These are phyloP conservation scores for Cordyceps fumosorosea DNA, from an alignment of 2,329 filamentous ascomycete genomes.

Conservation along the genomic window DNA sequence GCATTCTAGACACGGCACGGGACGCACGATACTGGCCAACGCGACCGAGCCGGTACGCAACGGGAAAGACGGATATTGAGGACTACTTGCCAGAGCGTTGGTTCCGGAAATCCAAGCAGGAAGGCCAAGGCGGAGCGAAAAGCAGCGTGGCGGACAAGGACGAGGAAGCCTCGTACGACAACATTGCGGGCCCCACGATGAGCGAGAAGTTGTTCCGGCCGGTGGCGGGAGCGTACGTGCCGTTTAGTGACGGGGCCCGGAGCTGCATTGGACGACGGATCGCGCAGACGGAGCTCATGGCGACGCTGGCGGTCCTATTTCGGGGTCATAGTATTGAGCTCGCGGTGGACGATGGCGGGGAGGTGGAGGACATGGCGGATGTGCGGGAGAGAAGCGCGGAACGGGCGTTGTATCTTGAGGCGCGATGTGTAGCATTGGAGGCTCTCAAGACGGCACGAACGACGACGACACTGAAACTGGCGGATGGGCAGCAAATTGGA, in stretches of 20 bases:
- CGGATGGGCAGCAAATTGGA: constrained; percentile 52
- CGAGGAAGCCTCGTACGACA: constrained; percentile 47
- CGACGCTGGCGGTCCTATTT: constrained; percentile 48
- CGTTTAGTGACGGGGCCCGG: constrained; percentile 52
- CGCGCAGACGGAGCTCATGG: constrained; percentile 53
- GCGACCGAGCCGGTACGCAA: constrained; percentile 37
- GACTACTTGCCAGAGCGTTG: constrained; percentile 69
- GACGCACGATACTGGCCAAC: constrained; percentile 70
- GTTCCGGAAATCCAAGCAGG: constrained; percentile 41
- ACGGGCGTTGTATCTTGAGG: constrained; percentile 52
- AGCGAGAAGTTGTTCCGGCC: constrained; percentile 55
- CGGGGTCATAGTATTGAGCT: constrained; percentile 62
- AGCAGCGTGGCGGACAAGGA: background rate
- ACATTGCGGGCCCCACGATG: constrained; percentile 54
- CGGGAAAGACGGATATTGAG: constrained; percentile 49
- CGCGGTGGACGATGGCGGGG: constrained; percentile 55
- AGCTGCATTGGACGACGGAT: constrained; percentile 53
- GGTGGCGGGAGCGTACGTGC: constrained; percentile 48
- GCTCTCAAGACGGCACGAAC: constrained; percentile 50
- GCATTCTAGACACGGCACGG: constrained; percentile 50
- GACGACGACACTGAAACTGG: constrained; percentile 68
- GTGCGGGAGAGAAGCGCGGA: constrained; percentile 27
- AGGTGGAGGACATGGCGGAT: constrained; percentile 12
- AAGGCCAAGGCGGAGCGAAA: constrained; percentile 12
- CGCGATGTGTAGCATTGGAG: constrained; percentile 46